Percentiles rank a stretch among this genome's conserved stretches.
Conservation (phyloP, 2,329 filamentous ascomycete species). For the Colletotrichum sp. region DNA sequence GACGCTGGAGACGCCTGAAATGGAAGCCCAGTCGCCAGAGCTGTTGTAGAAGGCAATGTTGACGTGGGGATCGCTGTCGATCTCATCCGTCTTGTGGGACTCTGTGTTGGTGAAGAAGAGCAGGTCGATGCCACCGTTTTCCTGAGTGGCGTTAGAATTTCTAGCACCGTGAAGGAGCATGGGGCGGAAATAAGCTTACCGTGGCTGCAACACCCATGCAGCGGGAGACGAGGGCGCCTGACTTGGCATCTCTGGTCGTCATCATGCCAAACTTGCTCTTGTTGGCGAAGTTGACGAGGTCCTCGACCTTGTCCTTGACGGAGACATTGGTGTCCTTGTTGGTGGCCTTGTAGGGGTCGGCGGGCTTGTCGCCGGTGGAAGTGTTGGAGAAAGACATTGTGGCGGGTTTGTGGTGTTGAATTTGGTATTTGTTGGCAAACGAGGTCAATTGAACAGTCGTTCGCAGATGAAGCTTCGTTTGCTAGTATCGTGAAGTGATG, state of each 20-base stretch:
- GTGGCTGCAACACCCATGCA: constrained; percentile 86
- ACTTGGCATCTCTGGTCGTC: constrained; percentile 74
- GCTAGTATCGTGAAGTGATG: neutral
- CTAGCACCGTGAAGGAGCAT: accelerated
- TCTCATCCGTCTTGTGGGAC: constrained; percentile 85
- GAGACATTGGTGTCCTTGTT: constrained; percentile 70
- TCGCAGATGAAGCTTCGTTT: neutral
- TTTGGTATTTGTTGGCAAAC: neutral
- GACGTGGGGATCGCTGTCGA: constrained; percentile 73
- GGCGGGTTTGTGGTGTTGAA: neutral
- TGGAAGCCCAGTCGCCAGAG: constrained; percentile 84
- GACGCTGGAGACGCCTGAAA: constrained; percentile 76
- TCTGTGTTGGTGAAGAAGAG: constrained; percentile 94
- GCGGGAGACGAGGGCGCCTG: constrained; percentile 75
- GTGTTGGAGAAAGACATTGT: constrained; percentile 59
- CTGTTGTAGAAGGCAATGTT: constrained; percentile 82
- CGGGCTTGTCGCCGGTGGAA: constrained; percentile 65
- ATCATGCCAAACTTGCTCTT: constrained; percentile 87
- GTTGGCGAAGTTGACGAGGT: constrained; percentile 73
- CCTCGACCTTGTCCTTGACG: constrained; percentile 77
- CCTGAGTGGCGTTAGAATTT: constrained; percentile 50
- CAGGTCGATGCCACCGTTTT: constrained; percentile 78
- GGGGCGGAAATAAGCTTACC: constrained; percentile 48
- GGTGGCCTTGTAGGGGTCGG: constrained; percentile 78
- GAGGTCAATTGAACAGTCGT: neutral